Evolutionary conservation across 176 grass and related monocot genomes (phyloP).

Genomic region (Phoenix dactylifera): DNA sequence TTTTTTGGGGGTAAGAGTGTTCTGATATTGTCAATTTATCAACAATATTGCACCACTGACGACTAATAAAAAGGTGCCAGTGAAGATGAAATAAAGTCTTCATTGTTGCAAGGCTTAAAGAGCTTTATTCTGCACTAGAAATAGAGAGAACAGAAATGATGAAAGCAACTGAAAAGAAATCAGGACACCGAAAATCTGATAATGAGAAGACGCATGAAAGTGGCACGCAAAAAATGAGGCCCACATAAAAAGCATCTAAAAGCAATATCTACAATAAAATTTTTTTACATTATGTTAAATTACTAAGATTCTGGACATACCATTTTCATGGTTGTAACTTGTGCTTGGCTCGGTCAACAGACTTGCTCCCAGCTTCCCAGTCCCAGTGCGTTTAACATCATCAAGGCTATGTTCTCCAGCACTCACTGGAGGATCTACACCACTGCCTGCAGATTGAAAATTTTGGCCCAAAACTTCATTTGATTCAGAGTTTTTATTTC

Average conservation of each 20-base stretch:
- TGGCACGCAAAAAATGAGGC: no score
- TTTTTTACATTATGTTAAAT: background rate
- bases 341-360: constrained; percentile 38
- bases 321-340: constrained; percentile 54
- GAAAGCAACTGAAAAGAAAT: no score
- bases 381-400: constrained; percentile 27
- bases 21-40: no score
- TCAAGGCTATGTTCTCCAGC: constrained; percentile 43
- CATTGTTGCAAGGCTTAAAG: no score
- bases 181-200: no score
- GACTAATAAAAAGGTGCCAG: no score
- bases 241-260: background rate
- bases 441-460: constrained; percentile 48
- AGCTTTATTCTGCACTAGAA: no score
- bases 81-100: no score
- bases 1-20: no score
- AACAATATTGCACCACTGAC: no score
- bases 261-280: background rate
- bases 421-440: constrained; percentile 35
- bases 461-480: constrained; percentile 42
- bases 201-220: no score
- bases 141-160: no score
- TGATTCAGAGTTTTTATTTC: constrained; percentile 38
- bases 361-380: constrained; percentile 24
- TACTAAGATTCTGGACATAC: constrained; percentile 38